Conservation (phyloP, 139 green algal species). For the Dunaliella sp. region DNA sequence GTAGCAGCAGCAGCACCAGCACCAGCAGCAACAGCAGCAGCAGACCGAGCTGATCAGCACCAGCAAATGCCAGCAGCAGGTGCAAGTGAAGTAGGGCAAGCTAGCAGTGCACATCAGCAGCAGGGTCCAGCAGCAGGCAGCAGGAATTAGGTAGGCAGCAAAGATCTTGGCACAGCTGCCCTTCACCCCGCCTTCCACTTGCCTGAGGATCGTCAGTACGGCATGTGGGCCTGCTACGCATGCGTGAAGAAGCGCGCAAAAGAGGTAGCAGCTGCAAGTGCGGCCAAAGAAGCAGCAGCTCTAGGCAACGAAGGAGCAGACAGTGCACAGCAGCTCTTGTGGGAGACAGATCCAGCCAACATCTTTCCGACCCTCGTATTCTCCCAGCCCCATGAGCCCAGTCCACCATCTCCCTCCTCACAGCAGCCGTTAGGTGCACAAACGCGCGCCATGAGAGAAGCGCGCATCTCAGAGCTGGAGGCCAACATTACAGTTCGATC, state of each 20-base stretch:
- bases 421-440: neutral
- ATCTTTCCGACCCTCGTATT: no score
- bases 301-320: no score
- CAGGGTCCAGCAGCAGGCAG: no score
- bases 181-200: no score
- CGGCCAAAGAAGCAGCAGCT: neutral
- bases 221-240: no score
- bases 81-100: no score
- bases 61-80: neutral
- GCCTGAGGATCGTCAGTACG: no score
- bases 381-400: no score
- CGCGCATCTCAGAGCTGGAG: neutral
- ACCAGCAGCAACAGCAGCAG: neutral
- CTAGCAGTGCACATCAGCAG: no score
- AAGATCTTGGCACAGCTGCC: no score
- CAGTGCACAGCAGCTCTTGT: neutral
- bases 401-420: neutral
- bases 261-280: neutral
- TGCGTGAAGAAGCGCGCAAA: neutral
- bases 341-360: neutral
- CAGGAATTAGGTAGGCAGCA: no score
- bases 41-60: neutral
- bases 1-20: neutral
- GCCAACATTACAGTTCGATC: neutral
- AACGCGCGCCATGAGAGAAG: no score